phyloP scores from a whole-genome alignment of 75 land plant species.

The Cryptomeria japonica region DNA sequence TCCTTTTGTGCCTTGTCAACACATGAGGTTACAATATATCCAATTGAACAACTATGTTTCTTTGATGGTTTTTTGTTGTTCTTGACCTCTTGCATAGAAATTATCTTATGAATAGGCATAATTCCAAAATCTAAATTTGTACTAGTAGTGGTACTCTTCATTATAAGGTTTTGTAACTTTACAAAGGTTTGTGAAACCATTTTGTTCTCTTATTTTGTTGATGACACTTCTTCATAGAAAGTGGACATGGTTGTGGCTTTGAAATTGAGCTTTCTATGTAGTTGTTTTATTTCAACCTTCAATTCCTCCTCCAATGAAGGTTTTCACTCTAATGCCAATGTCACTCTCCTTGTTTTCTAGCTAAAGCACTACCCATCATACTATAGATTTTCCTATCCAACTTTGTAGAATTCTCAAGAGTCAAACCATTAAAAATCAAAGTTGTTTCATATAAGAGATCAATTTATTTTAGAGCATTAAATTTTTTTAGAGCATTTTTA shows the following conservation, averaged over 20 bases:
- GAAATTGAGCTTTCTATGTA: conserved; percentile 46
- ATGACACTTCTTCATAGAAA: conserved; percentile 39
- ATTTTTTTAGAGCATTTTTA: too few relatives aligned
- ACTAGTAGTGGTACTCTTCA: neutral
- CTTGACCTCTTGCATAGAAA: neutral
- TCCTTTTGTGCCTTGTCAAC: too few relatives aligned
- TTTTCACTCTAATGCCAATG: too few relatives aligned
- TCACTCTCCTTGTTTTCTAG: too few relatives aligned
- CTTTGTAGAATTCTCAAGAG: too few relatives aligned
- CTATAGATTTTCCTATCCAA: too few relatives aligned
- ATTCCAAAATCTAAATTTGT: neutral
- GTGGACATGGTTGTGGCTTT: conserved; percentile 58
- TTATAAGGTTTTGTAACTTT: neutral
- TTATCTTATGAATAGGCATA: neutral
- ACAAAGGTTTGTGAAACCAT: neutral
- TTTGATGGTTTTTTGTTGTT: neutral
- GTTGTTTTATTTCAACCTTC: conserved; percentile 39
- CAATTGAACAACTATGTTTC: too few relatives aligned
- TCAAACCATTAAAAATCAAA: too few relatives aligned
- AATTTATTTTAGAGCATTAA: too few relatives aligned
- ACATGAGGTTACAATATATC: too few relatives aligned
- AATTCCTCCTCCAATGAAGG: conserved; percentile 33
- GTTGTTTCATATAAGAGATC: too few relatives aligned
- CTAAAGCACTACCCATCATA: too few relatives aligned
- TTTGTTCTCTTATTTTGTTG: conserved; percentile 25